A percentile compares a stretch with the other conserved stretches of the same genome.
Conservation (phyloP, 768 basidiomycete genomes). For the Psilocybe cyanescens region DNA sequence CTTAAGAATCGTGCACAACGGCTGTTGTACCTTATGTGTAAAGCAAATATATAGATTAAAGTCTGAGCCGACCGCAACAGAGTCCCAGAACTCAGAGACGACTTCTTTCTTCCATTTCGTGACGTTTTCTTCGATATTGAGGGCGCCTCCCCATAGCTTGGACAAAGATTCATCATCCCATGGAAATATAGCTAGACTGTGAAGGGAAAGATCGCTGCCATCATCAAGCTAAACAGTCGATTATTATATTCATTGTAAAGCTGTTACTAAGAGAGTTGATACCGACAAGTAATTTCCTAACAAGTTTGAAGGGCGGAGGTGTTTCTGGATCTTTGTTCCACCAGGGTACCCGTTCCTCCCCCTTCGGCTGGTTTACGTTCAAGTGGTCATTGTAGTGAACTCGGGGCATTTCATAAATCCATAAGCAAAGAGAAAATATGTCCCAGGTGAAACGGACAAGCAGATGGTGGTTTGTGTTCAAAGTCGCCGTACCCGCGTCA, state of each 20-base stretch:
- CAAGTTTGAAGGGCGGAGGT: conserved; percentile 44
- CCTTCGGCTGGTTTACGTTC: conserved; percentile 6
- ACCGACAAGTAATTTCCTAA: conserved; percentile 49
- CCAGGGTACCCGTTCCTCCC: conserved; percentile 31
- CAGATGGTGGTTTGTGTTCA: not conserved
- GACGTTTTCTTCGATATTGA: conserved; percentile 31
- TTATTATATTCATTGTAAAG: not conserved
- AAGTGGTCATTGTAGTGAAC: not conserved
- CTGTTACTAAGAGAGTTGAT: conserved; percentile 3
- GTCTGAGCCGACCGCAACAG: conserved; percentile 51
- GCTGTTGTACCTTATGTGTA: conserved; percentile 31
- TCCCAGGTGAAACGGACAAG: not conserved
- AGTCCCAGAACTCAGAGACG: conserved; percentile 51
- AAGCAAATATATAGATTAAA: conserved; percentile 40
- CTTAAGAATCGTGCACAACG: conserved; percentile 38
- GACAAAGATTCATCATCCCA: conserved; percentile 43
- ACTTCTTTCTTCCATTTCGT: conserved; percentile 45
- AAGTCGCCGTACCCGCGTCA: conserved; percentile 7
- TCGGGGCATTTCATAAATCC: not conserved
- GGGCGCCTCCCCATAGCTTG: conserved; percentile 39
- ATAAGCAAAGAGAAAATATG: not conserved
- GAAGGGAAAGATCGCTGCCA: conserved; percentile 34
- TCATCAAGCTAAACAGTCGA: conserved; percentile 30
- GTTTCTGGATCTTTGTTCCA: conserved; percentile 33
- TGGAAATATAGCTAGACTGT: conserved; percentile 52